These are phyloP conservation scores for Aureobasidium zeae DNA, from an alignment of 2,329 filamentous ascomycete genomes.

Conservation along the genomic window DNA sequence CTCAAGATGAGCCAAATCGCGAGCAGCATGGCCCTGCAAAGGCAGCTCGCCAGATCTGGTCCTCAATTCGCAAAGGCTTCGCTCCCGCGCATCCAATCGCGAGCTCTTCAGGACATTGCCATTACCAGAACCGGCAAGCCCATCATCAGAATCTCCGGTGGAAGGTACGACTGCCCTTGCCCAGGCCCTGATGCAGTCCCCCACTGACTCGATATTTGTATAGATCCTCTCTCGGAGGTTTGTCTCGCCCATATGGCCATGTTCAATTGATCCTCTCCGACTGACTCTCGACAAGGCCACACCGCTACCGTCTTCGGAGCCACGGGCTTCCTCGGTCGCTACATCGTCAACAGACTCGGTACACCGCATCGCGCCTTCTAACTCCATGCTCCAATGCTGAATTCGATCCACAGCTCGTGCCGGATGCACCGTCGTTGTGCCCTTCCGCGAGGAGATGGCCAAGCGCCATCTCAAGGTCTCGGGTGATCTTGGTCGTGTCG, in stretches of 20 bases:
- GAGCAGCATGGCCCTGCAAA: constrained; percentile 25
- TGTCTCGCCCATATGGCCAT: constrained; percentile 17
- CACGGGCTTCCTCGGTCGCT: constrained; percentile 88
- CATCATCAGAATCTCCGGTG: constrained; percentile 78
- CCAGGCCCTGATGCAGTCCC: neutral
- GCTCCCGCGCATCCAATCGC: constrained; percentile 29
- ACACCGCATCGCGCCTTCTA: constrained; percentile 20
- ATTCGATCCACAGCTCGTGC: constrained; percentile 57
- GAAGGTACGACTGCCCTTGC: constrained; percentile 51
- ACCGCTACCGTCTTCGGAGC: constrained; percentile 97
- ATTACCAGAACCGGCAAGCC: constrained; percentile 96
- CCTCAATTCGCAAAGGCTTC: constrained; percentile 26
- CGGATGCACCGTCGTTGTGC: constrained; percentile 89
- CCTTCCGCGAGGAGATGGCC: constrained; percentile 93
- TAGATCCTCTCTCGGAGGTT: constrained; percentile 83
- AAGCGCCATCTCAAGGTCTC: constrained; percentile 94
- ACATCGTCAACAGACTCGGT: constrained; percentile 94
- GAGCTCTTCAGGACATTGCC: constrained; percentile 65
- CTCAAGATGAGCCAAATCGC: constrained; percentile 15
- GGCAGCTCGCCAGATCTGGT: constrained; percentile 27
- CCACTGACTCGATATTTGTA: constrained; percentile 18
- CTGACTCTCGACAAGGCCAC: constrained; percentile 55
- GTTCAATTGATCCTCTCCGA: constrained; percentile 17
- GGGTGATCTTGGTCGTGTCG: constrained; percentile 84
- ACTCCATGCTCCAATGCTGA: neutral